Base-by-base conservation (phyloP, 352 stramenopile genomes). In the Globisporangium paroecandrum region DNA sequence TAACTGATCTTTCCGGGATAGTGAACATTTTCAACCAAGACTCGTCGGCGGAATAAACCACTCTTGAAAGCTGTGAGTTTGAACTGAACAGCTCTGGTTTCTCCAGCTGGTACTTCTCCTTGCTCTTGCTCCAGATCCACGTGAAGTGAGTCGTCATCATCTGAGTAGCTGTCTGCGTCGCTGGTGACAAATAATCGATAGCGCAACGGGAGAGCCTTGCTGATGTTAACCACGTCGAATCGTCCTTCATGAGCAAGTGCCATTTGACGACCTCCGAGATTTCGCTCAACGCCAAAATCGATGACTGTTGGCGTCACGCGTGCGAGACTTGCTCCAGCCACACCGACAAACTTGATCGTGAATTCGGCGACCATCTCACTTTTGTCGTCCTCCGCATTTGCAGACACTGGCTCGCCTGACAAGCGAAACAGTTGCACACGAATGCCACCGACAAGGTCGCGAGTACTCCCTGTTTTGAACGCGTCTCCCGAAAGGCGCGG, bases 291-390 rank as follows among this genome's bases (percentile, higher is more conserved):
- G 7, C 85, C 82, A 69, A 96, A 95, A 54, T 96, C 85, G 34
- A 96, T 83, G 36, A 74, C 69, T 1, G 69, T 77, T 51, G 87
- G 85, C 22, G 73, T 77, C 41, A 96, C 86, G 55, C 81, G 79
- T 10, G 83, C 81, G 51, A 95, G 75, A 79, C 89, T 96, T 8
- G 82, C 85, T 47, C 89, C 89, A 57, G 87, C 87, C 32, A 95
- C 74, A 38, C 86, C 87, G 41, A 94, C 77, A 83, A 96, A 96
- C 67, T 95, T 95, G 68, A 96, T 73, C 5, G 89, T 96, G 66
- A 96, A 96, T 61, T 96, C 89, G 6, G 89, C 76, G 22, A 91
- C 72, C 79, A 95, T 93, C 8, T 82, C 83, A 51, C 74, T 84
- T 61, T 89, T 92, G 38, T 82, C 78, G 0, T 89, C 83, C 18